Base-by-base conservation (phyloP, 2,329 filamentous ascomycete genomes). In the Phialocephala subalpina region DNA sequence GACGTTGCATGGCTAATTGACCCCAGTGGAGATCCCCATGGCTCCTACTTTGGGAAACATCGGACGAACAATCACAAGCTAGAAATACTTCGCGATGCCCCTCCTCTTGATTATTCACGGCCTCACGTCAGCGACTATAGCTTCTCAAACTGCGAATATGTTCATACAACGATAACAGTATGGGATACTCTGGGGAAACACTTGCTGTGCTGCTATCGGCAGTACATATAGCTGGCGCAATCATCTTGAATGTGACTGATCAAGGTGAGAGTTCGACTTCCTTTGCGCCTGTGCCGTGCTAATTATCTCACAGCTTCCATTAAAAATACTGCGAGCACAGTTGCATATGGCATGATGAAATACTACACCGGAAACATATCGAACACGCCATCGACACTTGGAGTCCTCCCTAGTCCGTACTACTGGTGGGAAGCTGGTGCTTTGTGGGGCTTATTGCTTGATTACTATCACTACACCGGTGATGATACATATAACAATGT, bases 391-490 rank as follows among this genome's bases (percentile, higher is more conserved):
- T 75, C 87, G 78, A 83, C 84, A 9, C 83, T 90, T 52, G 88
- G 84, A 60, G 86, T 91, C 70, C 82, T 94, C 36, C 87, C 88
- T 2, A 77, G 82, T 33, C 90, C 90, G 27, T 90, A 91, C 74
- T 93, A 84, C 73, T 85, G 82, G 82, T 85, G 84, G 84, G 83
- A 86, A 70, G 80, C 82, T 3, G 78, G 80, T 12, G 87, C 87
- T 8, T 82, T 89, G 65, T 90, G 88, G 84, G 88, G 88, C n/a
- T 81, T 84, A 38, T 84, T 92, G 82, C 78, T 92, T 35, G 88
- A 92, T 76, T 92, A 92, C 76, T 91, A 87, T 68, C 84, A 90
- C 74, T 87, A 85, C 74, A 92, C 90, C 0, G 81, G 83, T 49
- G 90, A 92, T 75, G 73, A 82, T 3, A 83, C 80, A 62, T 91